Evolutionary conservation across 306 rosid genomes (phyloP).

Genomic region (Acacia confusa): DNA sequence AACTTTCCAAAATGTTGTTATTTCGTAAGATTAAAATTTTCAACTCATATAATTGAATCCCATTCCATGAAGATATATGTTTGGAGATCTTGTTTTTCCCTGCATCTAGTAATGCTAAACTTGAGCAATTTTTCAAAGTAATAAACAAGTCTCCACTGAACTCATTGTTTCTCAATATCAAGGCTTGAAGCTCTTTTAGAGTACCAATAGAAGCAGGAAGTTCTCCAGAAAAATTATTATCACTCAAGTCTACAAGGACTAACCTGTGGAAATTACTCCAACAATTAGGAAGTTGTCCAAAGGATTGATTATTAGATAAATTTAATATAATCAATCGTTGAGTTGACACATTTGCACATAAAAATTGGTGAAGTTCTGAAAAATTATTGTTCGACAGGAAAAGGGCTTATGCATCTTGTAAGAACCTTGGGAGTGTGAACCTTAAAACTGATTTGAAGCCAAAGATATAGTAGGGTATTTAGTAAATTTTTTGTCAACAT

Average conservation of each 20-base stretch:
- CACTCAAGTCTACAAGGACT: not conserved
- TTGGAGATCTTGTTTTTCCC: slow-evolving; percentile 10
- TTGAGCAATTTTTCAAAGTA: not conserved
- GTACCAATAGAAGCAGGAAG: not conserved
- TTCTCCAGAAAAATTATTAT: slow-evolving; percentile 6
- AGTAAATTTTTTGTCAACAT: not conserved
- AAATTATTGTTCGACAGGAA: not conserved
- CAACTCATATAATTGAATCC: not conserved
- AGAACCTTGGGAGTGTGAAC: not conserved
- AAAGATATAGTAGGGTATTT: not conserved
- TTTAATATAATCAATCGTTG: not conserved
- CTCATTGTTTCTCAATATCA: slow-evolving; percentile 6
- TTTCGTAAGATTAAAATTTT: slow-evolving; percentile 4
- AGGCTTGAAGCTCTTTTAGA: not conserved
- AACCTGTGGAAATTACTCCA: slow-evolving; percentile 7
- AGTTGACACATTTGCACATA: not conserved
- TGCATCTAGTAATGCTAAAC: not conserved
- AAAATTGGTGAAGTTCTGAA: not conserved
- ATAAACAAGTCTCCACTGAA: not conserved
- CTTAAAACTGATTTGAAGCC: slow-evolving; percentile 8
- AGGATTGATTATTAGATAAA: not conserved
- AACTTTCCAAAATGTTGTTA: not conserved
- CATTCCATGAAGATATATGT: slow-evolving; percentile 3
- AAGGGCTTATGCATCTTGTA: not conserved
- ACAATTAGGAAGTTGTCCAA: slow-evolving; percentile 5